Evolutionary conservation across 2,329 filamentous ascomycete species (phyloP), one percentile per base, ranked within the genome.

Genomic region (Aspergillus phoenicis): DNA sequence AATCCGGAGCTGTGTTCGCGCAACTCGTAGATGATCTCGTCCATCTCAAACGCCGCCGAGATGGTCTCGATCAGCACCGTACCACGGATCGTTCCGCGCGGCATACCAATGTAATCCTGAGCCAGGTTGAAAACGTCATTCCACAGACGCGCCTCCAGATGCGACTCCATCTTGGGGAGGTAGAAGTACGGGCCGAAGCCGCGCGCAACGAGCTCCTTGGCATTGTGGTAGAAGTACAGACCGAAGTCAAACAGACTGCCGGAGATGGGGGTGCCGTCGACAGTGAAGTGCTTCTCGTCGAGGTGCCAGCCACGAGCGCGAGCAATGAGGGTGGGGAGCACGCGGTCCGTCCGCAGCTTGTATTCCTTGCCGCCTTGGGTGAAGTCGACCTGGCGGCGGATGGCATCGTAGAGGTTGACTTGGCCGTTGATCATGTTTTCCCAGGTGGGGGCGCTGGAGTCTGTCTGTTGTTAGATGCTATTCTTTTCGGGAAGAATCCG

Each of bases 11-110:
- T 94, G 84, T 99, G 95, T 75, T 98, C 94, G 63, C 95, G 90
- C 68, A 99, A 89, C 83, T 98, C 95, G 80, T 97, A 99, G 81
- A 99, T 98, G 80, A 99, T 98, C 87, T 99, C 95, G 72, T 99
- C 95, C 95, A 99, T 99, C 85, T 99, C 95, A 73, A 99, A 99
- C 15, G 94, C 95, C 45, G 95, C 95, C 47, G 94, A 86, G 77
- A 99, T 98, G 59, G 95, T 98, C 86, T 99, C 95, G 73, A 99
- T 98, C 70, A 99, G 83, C 41, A 98, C 94, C 3, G 95, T 99
- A 64, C 87, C 95, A 70, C 95, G 90, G 79, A 98, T 96, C 58
- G 93, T 98, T 58, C 95, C 95, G 62, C 95, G 87, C 58, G 86
- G 86, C 81, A 99, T 90, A 69, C 91, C 91, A 74, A 97, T 87